These are phyloP conservation scores for Spinacia oleracea DNA, from an alignment of 179 eudicot genomes.

Conservation along the genomic window DNA sequence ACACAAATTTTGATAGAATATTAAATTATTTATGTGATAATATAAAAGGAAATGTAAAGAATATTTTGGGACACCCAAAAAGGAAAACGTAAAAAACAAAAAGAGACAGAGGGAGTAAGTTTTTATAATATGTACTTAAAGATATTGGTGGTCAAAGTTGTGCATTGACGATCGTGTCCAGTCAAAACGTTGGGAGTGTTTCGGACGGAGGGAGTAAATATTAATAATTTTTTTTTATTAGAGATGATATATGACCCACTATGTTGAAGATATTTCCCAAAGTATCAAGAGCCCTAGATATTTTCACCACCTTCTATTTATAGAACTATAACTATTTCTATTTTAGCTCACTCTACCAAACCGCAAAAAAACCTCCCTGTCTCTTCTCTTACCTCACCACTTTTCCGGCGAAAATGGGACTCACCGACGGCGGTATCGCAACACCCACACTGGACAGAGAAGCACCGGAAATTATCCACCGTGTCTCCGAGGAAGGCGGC, in stretches of 20 bases:
- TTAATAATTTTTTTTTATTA: no score
- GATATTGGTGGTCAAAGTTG: no score
- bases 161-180: no score
- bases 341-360: background rate
- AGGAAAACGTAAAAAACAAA: no score
- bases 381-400: background rate
- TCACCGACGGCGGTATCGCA: conserved; percentile 24
- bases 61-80: no score
- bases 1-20: no score
- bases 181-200: no score
- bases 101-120: no score
- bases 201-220: no score
- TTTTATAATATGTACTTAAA: no score
- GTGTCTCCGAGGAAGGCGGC: conserved; percentile 71
- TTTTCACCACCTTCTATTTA: conserved; percentile 11
- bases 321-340: conserved; percentile 3
- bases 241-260: background rate
- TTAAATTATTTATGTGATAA: no score
- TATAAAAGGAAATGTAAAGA: no score
- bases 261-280: conserved; percentile 23
- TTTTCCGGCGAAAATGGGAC: conserved; percentile 1
- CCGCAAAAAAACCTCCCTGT: background rate
- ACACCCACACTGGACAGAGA: conserved; percentile 56
- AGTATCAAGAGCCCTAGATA: conserved; percentile 28
- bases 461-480: conserved; percentile 42